Conservation (phyloP, 495 filamentous ascomycete genomes). For the Cudoniella acicularis region DNA sequence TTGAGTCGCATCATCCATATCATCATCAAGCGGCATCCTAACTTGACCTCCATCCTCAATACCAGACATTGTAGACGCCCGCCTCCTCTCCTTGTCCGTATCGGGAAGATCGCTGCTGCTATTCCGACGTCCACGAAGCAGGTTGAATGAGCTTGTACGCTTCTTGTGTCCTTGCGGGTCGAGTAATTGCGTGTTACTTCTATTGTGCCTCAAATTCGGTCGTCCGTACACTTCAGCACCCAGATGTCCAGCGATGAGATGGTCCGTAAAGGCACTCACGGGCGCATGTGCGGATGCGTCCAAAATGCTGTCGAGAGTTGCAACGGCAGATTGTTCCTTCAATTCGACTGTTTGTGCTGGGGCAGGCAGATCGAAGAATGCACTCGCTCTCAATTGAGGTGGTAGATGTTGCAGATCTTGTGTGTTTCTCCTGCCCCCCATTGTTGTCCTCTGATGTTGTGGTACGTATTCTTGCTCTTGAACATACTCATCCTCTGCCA, state of each 20-base stretch:
- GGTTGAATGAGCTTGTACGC: conserved; percentile 21
- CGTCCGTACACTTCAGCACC: conserved; percentile 62
- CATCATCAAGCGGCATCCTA: conserved; percentile 30
- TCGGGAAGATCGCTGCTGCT: conserved; percentile 18
- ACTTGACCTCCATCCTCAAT: conserved; percentile 2
- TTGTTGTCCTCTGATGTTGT: conserved; percentile 29
- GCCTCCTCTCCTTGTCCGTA: conserved; percentile 14
- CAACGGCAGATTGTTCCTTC: conserved; percentile 77
- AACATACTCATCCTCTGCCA: conserved; percentile 13
- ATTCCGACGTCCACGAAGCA: conserved; percentile 18
- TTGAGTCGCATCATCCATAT: conserved; percentile 26
- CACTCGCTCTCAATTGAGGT: conserved; percentile 83
- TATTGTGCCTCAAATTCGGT: conserved; percentile 8
- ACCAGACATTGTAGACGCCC: conserved; percentile 12
- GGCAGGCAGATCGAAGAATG: conserved; percentile 78
- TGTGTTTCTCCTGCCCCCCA: conserved; percentile 26
- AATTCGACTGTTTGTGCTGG: conserved; percentile 55
- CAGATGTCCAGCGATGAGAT: conserved; percentile 73
- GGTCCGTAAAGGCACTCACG: conserved; percentile 92
- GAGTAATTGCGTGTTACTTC: conserved; percentile 13
- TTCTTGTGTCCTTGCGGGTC: conserved; percentile 16
- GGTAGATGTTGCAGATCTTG: conserved; percentile 50
- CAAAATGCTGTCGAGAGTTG: conserved; percentile 86
- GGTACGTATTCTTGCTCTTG: conserved; percentile 21
- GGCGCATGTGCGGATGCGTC: conserved; percentile 92